Evolutionary conservation across 345 rosid species (phyloP).

Genomic region (Bruguiera parviflora): DNA sequence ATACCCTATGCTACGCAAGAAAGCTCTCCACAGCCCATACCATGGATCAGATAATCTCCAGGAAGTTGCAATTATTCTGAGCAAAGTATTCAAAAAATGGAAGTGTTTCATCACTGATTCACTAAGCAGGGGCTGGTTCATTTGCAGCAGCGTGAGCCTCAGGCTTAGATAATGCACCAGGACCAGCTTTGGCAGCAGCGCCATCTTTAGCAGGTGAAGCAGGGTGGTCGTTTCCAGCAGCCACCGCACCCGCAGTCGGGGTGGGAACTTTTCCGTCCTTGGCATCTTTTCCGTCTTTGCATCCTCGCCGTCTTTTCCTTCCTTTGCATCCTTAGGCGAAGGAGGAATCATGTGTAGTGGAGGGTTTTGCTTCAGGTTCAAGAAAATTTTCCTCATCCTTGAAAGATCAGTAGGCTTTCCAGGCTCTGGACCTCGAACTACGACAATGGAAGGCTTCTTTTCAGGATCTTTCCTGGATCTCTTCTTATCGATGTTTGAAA

Average conservation of each 20-base stretch:
- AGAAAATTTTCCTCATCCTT: slow-evolving; percentile 83
- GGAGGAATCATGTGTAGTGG: slow-evolving; percentile 92
- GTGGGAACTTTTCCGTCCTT: slow-evolving; percentile 34
- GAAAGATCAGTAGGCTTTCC: slow-evolving; percentile 85
- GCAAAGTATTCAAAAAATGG: slow-evolving; percentile 2
- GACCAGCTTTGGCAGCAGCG: slow-evolving; percentile 11
- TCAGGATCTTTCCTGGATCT: slow-evolving; percentile 77
- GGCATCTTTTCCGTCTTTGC: slow-evolving; percentile 35
- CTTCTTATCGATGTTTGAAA: slow-evolving; percentile 76
- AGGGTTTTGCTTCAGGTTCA: slow-evolving; percentile 75
- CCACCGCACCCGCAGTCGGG: slow-evolving; percentile 15
- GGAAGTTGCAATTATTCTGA: slow-evolving; percentile 27
- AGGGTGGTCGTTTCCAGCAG: slow-evolving; percentile 22
- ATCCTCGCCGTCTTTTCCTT: slow-evolving; percentile 27
- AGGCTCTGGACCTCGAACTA: slow-evolving; percentile 91
- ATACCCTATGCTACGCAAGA: slow-evolving; percentile 2
- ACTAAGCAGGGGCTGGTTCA: slow-evolving; percentile 26
- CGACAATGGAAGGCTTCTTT: slow-evolving; percentile 54
- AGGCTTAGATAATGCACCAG: slow-evolving; percentile 27
- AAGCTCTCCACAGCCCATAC: slow-evolving; percentile 15
- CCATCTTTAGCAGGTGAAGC: slow-evolving; percentile 39
- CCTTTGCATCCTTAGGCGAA: slow-evolving; percentile 48
- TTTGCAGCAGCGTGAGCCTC: slow-evolving; percentile 28
- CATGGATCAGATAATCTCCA: neutral
- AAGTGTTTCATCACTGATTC: slow-evolving; percentile 16